Evolutionary conservation across 1,284 basidiomycete genomes (phyloP).

Genomic region (Pterulicium gracile): DNA sequence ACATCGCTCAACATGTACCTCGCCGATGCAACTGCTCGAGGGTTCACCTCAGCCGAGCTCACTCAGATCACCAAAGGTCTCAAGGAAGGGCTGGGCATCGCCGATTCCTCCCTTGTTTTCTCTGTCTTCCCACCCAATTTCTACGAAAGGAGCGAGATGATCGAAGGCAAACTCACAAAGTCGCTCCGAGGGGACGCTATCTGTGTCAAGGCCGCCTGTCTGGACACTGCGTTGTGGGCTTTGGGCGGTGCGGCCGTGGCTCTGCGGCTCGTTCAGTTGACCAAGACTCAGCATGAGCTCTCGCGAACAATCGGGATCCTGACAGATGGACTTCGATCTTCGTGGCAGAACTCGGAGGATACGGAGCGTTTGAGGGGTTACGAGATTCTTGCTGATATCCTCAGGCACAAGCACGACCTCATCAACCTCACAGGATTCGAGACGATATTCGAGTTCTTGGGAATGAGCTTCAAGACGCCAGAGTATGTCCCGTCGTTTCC

Average conservation of each 20-base stretch:
- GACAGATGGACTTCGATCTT: conserved; percentile 67
- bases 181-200: conserved; percentile 50
- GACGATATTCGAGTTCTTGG: conserved; percentile 75
- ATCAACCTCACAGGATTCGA: conserved; percentile 73
- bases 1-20: conserved; percentile 69
- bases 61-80: conserved; percentile 39
- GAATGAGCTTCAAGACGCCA: conserved; percentile 71
- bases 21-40: conserved; percentile 14
- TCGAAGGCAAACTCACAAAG: conserved; percentile 13
- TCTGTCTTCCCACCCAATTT: conserved; percentile 31
- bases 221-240: conserved; percentile 76
- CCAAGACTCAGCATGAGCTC: conserved; percentile 66
- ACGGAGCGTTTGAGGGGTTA: conserved; percentile 85
- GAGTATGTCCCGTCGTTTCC: conserved; percentile 39
- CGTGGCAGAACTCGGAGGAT: conserved; percentile 89
- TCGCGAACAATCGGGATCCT: conserved; percentile 65
- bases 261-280: conserved; percentile 71
- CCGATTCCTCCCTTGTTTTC: conserved; percentile 38
- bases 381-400: conserved; percentile 71
- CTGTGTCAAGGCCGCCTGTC: conserved; percentile 44
- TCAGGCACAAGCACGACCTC: conserved; percentile 64
- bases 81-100: conserved; percentile 38
- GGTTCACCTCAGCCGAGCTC: conserved; percentile 18
- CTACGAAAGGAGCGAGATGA: conserved; percentile 12
- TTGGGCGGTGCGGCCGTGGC: conserved; percentile 76